Evolutionary conservation across 441 rosid genomes (phyloP).

Genomic region (Euphorbia celastroides): DNA sequence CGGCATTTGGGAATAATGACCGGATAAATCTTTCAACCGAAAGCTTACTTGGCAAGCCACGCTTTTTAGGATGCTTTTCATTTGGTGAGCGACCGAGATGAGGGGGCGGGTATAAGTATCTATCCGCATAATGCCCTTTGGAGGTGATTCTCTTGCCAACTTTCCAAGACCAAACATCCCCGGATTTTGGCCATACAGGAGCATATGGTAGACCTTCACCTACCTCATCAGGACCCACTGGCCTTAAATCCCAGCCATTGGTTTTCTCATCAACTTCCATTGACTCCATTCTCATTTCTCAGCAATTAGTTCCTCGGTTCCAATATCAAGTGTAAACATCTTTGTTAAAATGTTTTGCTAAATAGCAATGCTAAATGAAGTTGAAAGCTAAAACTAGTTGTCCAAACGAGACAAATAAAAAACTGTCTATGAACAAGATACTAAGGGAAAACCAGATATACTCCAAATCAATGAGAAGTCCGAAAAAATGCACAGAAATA

Average conservation of each 20-base stretch:
- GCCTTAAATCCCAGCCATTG: conserved; percentile 27
- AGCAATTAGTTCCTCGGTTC: no score
- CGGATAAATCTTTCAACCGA: conserved; percentile 45
- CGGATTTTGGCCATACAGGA: conserved; percentile 68
- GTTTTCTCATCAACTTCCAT: conserved; percentile 27
- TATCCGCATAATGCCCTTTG: conserved; percentile 48
- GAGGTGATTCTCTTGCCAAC: conserved; percentile 54
- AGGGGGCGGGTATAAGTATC: conserved; percentile 61
- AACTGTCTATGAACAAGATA: no score
- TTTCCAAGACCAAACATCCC: conserved; percentile 75
- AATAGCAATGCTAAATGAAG: no score
- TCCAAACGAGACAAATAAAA: no score
- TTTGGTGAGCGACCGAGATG: conserved; percentile 20
- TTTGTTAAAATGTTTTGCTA: no score
- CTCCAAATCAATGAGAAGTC: no score
- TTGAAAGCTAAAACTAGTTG: no score
- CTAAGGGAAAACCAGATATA: no score
- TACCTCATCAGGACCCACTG: conserved; percentile 39
- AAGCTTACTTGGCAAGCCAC: conserved; percentile 56
- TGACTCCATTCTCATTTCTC: no score
- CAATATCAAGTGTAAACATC: no score
- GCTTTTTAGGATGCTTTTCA: conserved; percentile 1
- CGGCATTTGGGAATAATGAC: conserved; percentile 43
- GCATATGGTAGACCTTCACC: conserved; percentile 83
- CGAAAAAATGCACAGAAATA: no score